A percentile compares a stretch with the other conserved stretches of the same genome.
These are phyloP conservation scores for Nothophoma quercina DNA, from an alignment of 2,329 filamentous ascomycete species.

Conservation along the genomic window DNA sequence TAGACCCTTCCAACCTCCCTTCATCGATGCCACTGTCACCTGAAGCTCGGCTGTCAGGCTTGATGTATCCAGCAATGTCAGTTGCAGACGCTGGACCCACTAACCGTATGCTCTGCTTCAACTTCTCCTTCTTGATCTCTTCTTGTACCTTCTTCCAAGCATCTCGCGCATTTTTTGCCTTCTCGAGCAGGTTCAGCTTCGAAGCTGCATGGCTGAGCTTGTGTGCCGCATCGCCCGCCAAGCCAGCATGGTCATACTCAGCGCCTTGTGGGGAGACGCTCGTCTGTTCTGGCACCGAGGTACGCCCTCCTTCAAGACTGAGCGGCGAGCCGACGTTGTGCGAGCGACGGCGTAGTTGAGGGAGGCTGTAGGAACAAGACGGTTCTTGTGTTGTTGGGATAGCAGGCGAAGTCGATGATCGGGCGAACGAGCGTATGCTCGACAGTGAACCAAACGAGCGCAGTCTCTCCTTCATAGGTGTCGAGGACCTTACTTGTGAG, in stretches of 20 bases:
- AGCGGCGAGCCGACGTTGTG: constrained; percentile 14
- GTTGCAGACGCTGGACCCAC: constrained; percentile 40
- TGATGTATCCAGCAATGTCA: constrained; percentile 25
- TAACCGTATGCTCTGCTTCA: constrained; percentile 44
- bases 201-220: too few relatives aligned
- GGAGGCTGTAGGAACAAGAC: neutral
- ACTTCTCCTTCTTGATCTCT: constrained; percentile 33
- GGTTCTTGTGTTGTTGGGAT: neutral
- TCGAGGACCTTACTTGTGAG: neutral
- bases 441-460: neutral
- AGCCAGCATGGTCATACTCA: too few relatives aligned
- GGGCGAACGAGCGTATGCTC: neutral
- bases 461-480: neutral
- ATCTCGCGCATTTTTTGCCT: constrained; percentile 32
- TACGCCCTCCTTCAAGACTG: constrained; percentile 10
- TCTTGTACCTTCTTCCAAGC: constrained; percentile 29
- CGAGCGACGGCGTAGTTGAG: neutral
- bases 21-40: constrained; percentile 7
- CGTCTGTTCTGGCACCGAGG: neutral
- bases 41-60: constrained; percentile 1
- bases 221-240: too few relatives aligned
- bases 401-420: neutral
- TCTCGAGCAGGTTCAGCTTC: constrained; percentile 23
- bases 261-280: too few relatives aligned
- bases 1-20: neutral